A percentile compares a stretch with the other conserved stretches of the same genome.
Conservation (phyloP, 352 stramenopile species). For the Phytophthora fragariae region DNA sequence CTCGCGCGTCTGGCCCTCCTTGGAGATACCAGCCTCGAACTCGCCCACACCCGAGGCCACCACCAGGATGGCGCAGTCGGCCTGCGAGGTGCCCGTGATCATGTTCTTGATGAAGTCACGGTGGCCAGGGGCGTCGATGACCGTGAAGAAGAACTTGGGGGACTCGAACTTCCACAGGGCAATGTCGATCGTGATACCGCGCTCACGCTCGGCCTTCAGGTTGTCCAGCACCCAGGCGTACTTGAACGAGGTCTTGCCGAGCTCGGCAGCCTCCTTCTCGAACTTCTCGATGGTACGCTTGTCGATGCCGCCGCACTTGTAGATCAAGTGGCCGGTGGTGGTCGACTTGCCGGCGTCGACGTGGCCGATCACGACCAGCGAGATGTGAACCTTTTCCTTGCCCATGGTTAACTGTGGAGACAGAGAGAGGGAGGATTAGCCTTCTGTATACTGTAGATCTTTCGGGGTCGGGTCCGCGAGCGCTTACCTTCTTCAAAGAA, state of each 20-base stretch:
- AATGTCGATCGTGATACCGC: slow-evolving; percentile 98
- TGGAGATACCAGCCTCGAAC: slow-evolving; percentile 96
- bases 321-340: slow-evolving; percentile 95
- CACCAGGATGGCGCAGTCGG: slow-evolving; percentile 97
- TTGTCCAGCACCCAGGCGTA: slow-evolving; percentile 99
- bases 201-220: slow-evolving; percentile 97
- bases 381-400: slow-evolving; percentile 90
- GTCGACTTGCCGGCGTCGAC: slow-evolving; percentile 99
- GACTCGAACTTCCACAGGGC: slow-evolving; percentile 98
- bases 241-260: slow-evolving; percentile 99
- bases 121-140: slow-evolving; percentile 98
- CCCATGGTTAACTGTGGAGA: slow-evolving; percentile 42
- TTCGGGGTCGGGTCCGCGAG: background rate
- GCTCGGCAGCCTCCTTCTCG: slow-evolving; percentile 97
- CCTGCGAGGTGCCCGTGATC: slow-evolving; percentile 98
- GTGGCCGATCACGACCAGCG: slow-evolving; percentile 96
- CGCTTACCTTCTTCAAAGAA: slow-evolving; percentile 54
- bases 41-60: slow-evolving; percentile 92
- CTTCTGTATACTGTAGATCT: background rate
- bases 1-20: slow-evolving; percentile 96
- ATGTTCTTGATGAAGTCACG: slow-evolving; percentile 99
- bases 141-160: slow-evolving; percentile 96
- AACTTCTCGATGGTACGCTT: slow-evolving; percentile 99
- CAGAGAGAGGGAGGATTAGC: slow-evolving; percentile 1
- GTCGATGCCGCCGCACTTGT: slow-evolving; percentile 99